Percentiles rank a stretch among this genome's conserved stretches.
Conservation (phyloP, 768 basidiomycete species). For the Lentinus brumalis region DNA sequence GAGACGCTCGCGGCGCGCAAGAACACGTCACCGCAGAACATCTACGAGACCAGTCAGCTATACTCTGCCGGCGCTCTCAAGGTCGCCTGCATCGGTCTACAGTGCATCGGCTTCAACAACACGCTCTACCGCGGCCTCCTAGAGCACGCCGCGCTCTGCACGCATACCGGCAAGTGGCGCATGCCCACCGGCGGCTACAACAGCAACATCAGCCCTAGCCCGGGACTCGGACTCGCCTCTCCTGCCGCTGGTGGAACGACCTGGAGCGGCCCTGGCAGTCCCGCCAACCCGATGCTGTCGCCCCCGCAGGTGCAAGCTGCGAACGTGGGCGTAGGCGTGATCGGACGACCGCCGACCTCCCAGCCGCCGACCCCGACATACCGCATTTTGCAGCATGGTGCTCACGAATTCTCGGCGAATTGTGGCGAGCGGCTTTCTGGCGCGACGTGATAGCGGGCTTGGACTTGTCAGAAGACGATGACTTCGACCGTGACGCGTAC, state of each 20-base stretch:
- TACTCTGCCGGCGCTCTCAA: constrained; percentile 73
- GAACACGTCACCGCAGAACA: constrained; percentile 75
- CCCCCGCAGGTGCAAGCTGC: background rate
- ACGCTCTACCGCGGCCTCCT: constrained; percentile 63
- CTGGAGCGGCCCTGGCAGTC: background rate
- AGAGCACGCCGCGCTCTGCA: constrained; percentile 58
- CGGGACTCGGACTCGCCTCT: background rate
- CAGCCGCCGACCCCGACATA: background rate
- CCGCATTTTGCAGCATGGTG: background rate
- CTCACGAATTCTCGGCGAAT: background rate
- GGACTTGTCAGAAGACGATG: background rate
- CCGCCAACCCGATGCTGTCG: constrained; percentile 1
- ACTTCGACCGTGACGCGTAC: too few species aligned
- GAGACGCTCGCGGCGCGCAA: constrained; percentile 73
- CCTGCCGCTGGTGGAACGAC: background rate
- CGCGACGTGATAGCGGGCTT: background rate
- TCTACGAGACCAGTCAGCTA: constrained; percentile 73
- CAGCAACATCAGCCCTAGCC: background rate
- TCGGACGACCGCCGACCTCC: background rate
- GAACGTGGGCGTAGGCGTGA: background rate
- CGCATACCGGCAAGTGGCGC: constrained; percentile 34
- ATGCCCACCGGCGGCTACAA: constrained; percentile 1
- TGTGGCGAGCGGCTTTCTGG: background rate
- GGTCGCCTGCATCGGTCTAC: constrained; percentile 71
- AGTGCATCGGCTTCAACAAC: constrained; percentile 77